These are phyloP conservation scores for Colletotrichum echinochloae DNA, from an alignment of 2,329 filamentous ascomycete species.

Conservation along the genomic window DNA sequence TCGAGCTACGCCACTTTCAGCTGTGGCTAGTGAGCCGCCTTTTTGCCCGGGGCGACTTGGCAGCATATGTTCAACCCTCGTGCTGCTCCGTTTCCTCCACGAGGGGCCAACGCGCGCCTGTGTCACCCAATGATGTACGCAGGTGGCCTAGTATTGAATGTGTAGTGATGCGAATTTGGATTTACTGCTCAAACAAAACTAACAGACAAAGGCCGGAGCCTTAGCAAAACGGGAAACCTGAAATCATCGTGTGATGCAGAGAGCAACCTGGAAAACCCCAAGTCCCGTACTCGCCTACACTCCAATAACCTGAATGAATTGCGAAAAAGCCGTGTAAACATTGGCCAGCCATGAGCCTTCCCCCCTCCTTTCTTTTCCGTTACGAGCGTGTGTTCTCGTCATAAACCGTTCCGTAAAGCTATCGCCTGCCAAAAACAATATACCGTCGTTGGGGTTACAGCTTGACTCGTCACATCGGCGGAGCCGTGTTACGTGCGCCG, in stretches of 20 bases:
- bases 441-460: slow-evolving; percentile 30
- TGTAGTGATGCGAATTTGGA: slow-evolving; percentile 30
- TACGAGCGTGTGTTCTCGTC: slow-evolving; percentile 23
- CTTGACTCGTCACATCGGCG: slow-evolving; percentile 32
- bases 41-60: slow-evolving; percentile 24
- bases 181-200: slow-evolving; percentile 36
- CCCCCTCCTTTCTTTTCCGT: slow-evolving; percentile 30
- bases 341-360: slow-evolving; percentile 27
- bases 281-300: slow-evolving; percentile 40
- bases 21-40: slow-evolving; percentile 30
- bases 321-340: slow-evolving; percentile 34
- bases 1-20: slow-evolving; percentile 35
- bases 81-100: not conserved
- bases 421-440: slow-evolving; percentile 21
- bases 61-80: slow-evolving; percentile 22
- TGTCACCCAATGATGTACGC: not conserved
- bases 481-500: slow-evolving; percentile 10
- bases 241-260: slow-evolving; percentile 39
- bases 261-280: slow-evolving; percentile 27
- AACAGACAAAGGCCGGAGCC: slow-evolving; percentile 31
- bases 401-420: slow-evolving; percentile 9
- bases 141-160: no score
- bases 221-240: slow-evolving; percentile 33
- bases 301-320: slow-evolving; percentile 37
- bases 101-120: not conserved